Base-by-base conservation (phyloP, 306 rosid genomes). In the Vigna angularis region DNA sequence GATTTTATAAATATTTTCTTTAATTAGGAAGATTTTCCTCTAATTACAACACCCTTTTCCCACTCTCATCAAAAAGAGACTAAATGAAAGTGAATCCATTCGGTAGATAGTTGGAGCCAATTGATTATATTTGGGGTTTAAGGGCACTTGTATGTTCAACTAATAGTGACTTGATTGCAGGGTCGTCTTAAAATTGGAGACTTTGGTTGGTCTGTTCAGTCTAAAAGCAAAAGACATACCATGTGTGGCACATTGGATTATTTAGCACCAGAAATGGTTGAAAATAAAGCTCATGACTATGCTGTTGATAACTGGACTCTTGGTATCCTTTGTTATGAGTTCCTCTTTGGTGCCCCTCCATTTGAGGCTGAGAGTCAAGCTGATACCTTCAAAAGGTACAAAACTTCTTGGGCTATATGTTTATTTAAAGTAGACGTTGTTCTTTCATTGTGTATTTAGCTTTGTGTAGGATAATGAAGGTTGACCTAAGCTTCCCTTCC, bases 201-300 rank as follows among this genome's bases (percentile, higher is more conserved):
- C 59, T 92, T 92, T 88, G 98, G 98, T 75, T 94, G 98, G 98
- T 90, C 97, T 55, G 98, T 94, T 26, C 97, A 94, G 71, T 92
- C 97, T 9, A 91, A 73, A 75, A 86, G 82, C 81, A 94, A 92
- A 85, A 89, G 97, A 80, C 82, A 70, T 61, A 94, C 97, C 66
- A 90, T 94, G 97, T 94, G 98, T 86, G 98, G 98, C 72, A 94
- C 97, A 53, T 83, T 94, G 85, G 97, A 92, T 76, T 92, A 94
- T 76, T 84, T 92, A 78, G 98, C 98, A 65, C 97, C 97, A 14
- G 98, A 94, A 85, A 85, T 94, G 93, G 97, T 94, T 74, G 95
- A 92, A 86, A 89, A 86, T 64, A 94, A 86, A 83, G 89, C 90
- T 88, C 97, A 94, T 75, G 97, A 94, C 83, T 87, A 87, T 40